Evolutionary conservation across 1,284 basidiomycete species (phyloP).

Genomic region (Apiotrichum akiyoshidainum): DNA sequence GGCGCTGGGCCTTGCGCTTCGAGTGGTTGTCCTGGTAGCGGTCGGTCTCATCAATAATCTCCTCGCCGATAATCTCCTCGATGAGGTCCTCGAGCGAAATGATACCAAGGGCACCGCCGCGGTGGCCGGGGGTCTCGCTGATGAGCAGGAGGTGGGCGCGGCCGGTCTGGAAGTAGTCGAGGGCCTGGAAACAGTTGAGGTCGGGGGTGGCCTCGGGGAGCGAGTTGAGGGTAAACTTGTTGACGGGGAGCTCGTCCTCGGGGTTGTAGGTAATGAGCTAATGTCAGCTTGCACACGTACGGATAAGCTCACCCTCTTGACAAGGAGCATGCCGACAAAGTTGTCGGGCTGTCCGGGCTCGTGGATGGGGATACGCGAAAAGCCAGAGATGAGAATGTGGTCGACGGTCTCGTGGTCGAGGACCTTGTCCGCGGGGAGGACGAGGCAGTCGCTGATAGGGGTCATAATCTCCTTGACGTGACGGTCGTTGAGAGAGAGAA

Average conservation of each 20-base stretch:
- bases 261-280: constrained; percentile 90
- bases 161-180: constrained; percentile 79
- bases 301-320: constrained; percentile 67
- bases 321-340: constrained; percentile 81
- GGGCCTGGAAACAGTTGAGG: constrained; percentile 69
- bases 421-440: constrained; percentile 63
- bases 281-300: background rate
- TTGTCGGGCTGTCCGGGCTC: constrained; percentile 68
- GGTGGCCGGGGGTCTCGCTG: constrained; percentile 72
- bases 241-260: constrained; percentile 70
- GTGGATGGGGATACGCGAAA: constrained; percentile 91
- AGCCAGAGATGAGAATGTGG: constrained; percentile 71
- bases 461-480: constrained; percentile 84
- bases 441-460: constrained; percentile 60
- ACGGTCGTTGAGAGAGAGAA: constrained; percentile 79
- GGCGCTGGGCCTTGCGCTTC: constrained; percentile 66
- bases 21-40: constrained; percentile 78
- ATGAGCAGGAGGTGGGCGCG: constrained; percentile 88
- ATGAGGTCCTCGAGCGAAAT: constrained; percentile 57
- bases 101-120: constrained; percentile 77
- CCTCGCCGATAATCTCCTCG: constrained; percentile 54
- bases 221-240: constrained; percentile 70
- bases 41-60: constrained; percentile 77
- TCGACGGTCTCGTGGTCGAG: constrained; percentile 77
- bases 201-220: constrained; percentile 83